Evolutionary conservation across 106 monocot genomes (phyloP).

Genomic region (Acorus calamus): DNA sequence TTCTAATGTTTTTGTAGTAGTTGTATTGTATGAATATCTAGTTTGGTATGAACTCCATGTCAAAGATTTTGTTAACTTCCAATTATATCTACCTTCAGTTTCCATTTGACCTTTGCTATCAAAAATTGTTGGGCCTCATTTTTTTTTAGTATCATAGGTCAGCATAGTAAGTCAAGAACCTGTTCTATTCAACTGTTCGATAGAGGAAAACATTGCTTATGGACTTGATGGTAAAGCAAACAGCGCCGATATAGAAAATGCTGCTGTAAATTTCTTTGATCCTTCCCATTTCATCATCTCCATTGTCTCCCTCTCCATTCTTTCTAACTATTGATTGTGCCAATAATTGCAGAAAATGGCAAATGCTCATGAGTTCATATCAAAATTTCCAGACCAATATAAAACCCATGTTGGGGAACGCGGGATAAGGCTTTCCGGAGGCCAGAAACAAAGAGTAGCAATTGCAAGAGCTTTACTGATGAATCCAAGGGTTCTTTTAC

Average conservation of each 20-base stretch:
- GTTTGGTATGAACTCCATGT: too few species aligned
- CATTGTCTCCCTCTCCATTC: background rate
- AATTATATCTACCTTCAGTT: too few species aligned
- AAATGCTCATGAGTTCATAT: slow-evolving; percentile 90
- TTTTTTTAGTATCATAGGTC: slow-evolving; percentile 44
- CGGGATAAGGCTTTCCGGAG: slow-evolving; percentile 89
- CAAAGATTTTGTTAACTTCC: too few species aligned
- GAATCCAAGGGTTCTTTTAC: slow-evolving; percentile 57
- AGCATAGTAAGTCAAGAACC: slow-evolving; percentile 99
- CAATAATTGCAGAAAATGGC: slow-evolving; percentile 81
- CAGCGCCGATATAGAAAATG: slow-evolving; percentile 65
- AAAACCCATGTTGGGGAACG: slow-evolving; percentile 77
- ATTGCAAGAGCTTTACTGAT: slow-evolving; percentile 72
- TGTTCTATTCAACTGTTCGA: slow-evolving; percentile 78
- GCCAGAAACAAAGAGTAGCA: slow-evolving; percentile 95
- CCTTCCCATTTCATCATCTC: background rate
- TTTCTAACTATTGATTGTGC: background rate
- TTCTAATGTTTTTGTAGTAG: too few species aligned
- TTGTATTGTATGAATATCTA: too few species aligned
- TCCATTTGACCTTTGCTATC: background rate
- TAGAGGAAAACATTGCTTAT: slow-evolving; percentile 98
- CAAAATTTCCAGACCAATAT: slow-evolving; percentile 81
- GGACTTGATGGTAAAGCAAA: slow-evolving; percentile 70
- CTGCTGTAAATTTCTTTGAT: slow-evolving; percentile 47
- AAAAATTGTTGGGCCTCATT: background rate